phyloP scores from a whole-genome alignment of 2,329 filamentous ascomycete species.

The Fusarium sublunatum region DNA sequence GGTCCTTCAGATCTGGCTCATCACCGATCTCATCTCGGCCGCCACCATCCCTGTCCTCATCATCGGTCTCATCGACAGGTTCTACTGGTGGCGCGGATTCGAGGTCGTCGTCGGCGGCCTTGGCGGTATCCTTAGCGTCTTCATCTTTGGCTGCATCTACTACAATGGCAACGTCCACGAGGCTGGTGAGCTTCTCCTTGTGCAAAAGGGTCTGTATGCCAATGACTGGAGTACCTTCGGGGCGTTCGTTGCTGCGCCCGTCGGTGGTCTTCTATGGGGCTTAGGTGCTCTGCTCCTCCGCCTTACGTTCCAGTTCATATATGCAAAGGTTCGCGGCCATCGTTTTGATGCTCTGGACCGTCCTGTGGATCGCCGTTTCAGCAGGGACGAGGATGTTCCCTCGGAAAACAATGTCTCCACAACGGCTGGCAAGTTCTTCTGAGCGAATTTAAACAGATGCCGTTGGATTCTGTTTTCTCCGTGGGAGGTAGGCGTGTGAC shows the following conservation, averaged over 20 bases:
- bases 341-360: slow-evolving; percentile 76
- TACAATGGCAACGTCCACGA: slow-evolving; percentile 70
- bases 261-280: slow-evolving; percentile 80
- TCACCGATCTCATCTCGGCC: slow-evolving; percentile 82
- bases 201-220: slow-evolving; percentile 79
- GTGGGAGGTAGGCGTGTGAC: neutral
- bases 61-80: slow-evolving; percentile 74
- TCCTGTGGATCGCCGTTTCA: slow-evolving; percentile 50
- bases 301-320: slow-evolving; percentile 66
- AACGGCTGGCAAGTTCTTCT: slow-evolving; percentile 68
- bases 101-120: slow-evolving; percentile 83
- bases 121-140: slow-evolving; percentile 81
- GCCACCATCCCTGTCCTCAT: slow-evolving; percentile 79
- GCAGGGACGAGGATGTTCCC: slow-evolving; percentile 47
- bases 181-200: slow-evolving; percentile 75
- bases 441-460: slow-evolving; percentile 29
- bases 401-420: slow-evolving; percentile 43
- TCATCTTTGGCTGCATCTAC: slow-evolving; percentile 83
- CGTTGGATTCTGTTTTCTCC: slow-evolving; percentile 13
- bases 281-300: slow-evolving; percentile 71
- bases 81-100: slow-evolving; percentile 83
- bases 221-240: slow-evolving; percentile 86
- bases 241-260: slow-evolving; percentile 81
- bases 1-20: slow-evolving; percentile 84
- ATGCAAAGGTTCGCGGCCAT: slow-evolving; percentile 67